phyloP scores from a whole-genome alignment of 257 asterid species.

The Thymus quinquecostatus region DNA sequence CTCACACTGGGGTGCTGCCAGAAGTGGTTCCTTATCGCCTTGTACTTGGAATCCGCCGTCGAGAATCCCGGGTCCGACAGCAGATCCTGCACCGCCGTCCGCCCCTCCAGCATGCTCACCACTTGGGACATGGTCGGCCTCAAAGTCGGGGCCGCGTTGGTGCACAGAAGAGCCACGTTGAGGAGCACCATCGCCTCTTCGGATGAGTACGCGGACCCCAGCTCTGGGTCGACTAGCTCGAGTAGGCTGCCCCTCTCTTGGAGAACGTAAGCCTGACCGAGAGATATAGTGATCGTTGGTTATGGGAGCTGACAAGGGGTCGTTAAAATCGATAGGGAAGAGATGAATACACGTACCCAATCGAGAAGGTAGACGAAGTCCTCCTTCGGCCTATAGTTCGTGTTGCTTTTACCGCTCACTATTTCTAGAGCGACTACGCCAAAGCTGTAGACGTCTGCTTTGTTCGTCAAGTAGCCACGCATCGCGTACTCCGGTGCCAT shows the following conservation, averaged over 20 bases:
- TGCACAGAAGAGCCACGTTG: constrained; percentile 81
- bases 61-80: constrained; percentile 84
- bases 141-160: constrained; percentile 80
- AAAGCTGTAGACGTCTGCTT: constrained; percentile 90
- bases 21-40: constrained; percentile 76
- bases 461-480: constrained; percentile 77
- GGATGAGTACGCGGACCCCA: constrained; percentile 64
- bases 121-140: constrained; percentile 91
- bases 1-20: constrained; percentile 70
- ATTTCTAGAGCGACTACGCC: constrained; percentile 95
- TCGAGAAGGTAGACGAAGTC: constrained; percentile 88
- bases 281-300: neutral
- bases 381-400: constrained; percentile 72
- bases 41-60: constrained; percentile 50
- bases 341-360: constrained; percentile 53
- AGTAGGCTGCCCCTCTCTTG: constrained; percentile 76
- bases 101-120: constrained; percentile 95
- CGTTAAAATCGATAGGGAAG: neutral
- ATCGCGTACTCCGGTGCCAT: constrained; percentile 98
- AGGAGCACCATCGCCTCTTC: constrained; percentile 71
- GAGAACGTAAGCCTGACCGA: constrained; percentile 73
- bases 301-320: neutral
- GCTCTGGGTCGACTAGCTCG: constrained; percentile 73
- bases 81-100: constrained; percentile 69
- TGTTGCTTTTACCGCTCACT: constrained; percentile 90